A percentile compares a stretch with the other conserved stretches of the same genome.
These are phyloP conservation scores for Podospora sp. DNA, from an alignment of 495 filamentous ascomycete species.

Conservation along the genomic window DNA sequence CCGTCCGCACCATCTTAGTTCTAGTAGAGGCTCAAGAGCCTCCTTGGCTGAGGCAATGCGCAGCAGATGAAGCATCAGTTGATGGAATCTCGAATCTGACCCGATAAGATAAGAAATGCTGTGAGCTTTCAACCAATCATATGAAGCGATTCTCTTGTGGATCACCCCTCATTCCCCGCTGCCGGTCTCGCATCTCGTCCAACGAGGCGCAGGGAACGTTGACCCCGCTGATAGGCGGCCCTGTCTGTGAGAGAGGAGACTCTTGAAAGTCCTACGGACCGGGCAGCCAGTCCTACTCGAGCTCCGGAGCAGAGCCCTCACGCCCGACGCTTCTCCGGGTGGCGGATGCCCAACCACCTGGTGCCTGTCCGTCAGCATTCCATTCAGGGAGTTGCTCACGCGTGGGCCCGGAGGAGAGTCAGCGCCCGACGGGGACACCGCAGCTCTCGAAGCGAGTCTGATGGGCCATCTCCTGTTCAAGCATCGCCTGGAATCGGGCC, in stretches of 20 bases:
- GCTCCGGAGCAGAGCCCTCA: background rate
- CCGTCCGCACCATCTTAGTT: too few relatives aligned
- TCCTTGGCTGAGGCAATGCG: background rate
- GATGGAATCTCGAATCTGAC: background rate
- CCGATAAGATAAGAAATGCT: background rate
- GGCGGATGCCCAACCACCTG: conserved; percentile 5
- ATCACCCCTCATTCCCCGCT: background rate
- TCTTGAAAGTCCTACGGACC: conserved; percentile 25
- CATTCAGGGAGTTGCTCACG: background rate
- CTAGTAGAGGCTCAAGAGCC: background rate
- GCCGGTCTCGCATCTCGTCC: conserved; percentile 14
- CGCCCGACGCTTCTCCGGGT: background rate
- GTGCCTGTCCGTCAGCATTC: background rate
- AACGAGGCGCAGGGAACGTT: background rate
- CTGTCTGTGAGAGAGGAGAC: background rate
- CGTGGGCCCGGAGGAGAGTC: background rate
- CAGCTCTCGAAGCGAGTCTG: background rate
- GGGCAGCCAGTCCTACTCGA: background rate
- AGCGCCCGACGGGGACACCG: background rate
- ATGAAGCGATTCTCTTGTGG: background rate
- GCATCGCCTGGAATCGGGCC: background rate
- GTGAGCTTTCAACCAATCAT: conserved; percentile 5
- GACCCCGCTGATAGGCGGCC: conserved; percentile 28
- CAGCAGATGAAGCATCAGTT: background rate
- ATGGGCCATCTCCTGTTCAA: background rate